Conservation (phyloP, 352 stramenopile species). For the Phytophthora pisi region DNA sequence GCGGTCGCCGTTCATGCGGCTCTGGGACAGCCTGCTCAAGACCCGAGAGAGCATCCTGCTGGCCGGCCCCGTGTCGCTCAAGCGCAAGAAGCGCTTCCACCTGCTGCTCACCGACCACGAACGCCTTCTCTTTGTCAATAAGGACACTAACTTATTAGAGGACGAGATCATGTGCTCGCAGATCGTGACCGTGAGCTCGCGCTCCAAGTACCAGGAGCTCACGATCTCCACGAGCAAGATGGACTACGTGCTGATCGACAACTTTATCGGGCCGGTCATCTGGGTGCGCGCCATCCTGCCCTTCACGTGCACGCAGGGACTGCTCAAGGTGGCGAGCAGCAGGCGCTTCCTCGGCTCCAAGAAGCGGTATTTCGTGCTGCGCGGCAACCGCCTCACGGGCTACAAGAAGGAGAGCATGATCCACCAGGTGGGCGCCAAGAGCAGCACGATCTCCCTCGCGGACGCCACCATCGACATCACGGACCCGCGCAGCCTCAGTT, state of each 20-base stretch:
- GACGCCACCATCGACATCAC: constrained; percentile 72
- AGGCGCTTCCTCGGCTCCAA: constrained; percentile 83
- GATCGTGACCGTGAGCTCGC: constrained; percentile 87
- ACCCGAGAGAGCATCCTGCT: constrained; percentile 83
- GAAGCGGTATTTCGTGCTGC: constrained; percentile 86
- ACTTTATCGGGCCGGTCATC: constrained; percentile 84
- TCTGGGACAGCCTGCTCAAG: constrained; percentile 86
- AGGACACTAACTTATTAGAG: constrained; percentile 88
- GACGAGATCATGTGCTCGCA: constrained; percentile 90
- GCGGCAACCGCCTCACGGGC: constrained; percentile 60
- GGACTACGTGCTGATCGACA: constrained; percentile 85
- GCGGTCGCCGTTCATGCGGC: constrained; percentile 80
- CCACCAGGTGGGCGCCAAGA: constrained; percentile 74
- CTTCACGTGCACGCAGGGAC: constrained; percentile 85
- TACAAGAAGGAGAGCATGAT: constrained; percentile 84
- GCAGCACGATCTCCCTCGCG: constrained; percentile 66
- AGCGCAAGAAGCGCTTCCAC: constrained; percentile 88
- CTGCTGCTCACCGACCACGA: constrained; percentile 86
- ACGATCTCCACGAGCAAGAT: constrained; percentile 72
- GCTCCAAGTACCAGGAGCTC: constrained; percentile 78
- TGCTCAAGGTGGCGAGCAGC: constrained; percentile 82
- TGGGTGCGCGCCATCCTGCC: constrained; percentile 87
- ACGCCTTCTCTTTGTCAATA: constrained; percentile 87
- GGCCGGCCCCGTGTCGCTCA: constrained; percentile 76
- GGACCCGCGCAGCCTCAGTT: constrained; percentile 69